phyloP scores from a whole-genome alignment of 129 eudicot genomes.

The Pulicaria dysenterica region DNA sequence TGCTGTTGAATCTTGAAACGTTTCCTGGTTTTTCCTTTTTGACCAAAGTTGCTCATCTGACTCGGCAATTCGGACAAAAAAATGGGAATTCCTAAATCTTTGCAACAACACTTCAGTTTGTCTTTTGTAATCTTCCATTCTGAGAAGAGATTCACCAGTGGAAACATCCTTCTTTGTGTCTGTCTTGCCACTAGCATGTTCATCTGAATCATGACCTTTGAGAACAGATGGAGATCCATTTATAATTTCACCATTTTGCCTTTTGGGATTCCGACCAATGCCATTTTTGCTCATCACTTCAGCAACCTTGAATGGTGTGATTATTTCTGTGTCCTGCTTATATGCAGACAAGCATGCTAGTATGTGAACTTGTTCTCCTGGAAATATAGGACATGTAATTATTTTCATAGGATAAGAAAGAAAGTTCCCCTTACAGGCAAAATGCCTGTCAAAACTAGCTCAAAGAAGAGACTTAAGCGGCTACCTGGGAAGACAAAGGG shows the following conservation, averaged over 20 bases:
- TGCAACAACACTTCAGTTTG: constrained; percentile 77
- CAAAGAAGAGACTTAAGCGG: constrained; percentile 14
- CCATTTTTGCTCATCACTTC: constrained; percentile 82
- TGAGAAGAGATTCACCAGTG: constrained; percentile 76
- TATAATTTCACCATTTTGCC: constrained; percentile 55
- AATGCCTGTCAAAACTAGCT: constrained; percentile 2
- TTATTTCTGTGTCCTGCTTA: constrained; percentile 81
- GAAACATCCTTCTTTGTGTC: constrained; percentile 45
- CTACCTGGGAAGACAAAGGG: constrained; percentile 90
- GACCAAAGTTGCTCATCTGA: constrained; percentile 90
- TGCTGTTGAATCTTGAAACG: constrained; percentile 47
- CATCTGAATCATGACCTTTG: constrained; percentile 29
- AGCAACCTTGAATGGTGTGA: constrained; percentile 97
- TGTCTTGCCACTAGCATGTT: constrained; percentile 37
- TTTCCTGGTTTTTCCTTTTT: constrained; percentile 53
- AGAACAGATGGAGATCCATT: constrained; percentile 37
- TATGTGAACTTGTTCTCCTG: constrained; percentile 90
- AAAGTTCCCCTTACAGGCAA: constrained; percentile 1
- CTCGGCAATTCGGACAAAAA: constrained; percentile 84
- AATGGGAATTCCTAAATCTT: constrained; percentile 75
- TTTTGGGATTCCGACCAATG: constrained; percentile 44
- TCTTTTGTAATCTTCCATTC: constrained; percentile 82
- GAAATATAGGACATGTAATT: constrained; percentile 14
- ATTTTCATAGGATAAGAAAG: constrained; percentile 2
- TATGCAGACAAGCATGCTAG: constrained; percentile 81